Conservation (phyloP, 345 rosid genomes). For the Dipteronia dyeriana region DNA sequence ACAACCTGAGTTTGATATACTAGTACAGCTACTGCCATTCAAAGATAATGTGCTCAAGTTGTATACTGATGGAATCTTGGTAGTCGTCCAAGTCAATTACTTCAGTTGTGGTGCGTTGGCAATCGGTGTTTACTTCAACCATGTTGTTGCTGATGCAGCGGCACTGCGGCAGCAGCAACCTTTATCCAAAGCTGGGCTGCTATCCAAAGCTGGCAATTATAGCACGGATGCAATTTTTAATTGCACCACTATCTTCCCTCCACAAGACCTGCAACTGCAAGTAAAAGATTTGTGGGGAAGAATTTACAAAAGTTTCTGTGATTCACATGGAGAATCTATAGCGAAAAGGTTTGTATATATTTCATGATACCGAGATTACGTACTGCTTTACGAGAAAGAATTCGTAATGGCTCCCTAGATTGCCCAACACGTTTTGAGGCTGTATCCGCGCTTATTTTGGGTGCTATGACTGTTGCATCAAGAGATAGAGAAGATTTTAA, state of each 20-base stretch:
- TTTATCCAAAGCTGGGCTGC: slow-evolving; percentile 28
- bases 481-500: not conserved
- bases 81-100: slow-evolving; percentile 26
- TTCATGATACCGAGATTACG: not conserved
- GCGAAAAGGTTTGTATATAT: not conserved
- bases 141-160: slow-evolving; percentile 32
- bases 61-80: not conserved
- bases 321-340: not conserved
- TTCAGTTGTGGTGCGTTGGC: slow-evolving; percentile 36
- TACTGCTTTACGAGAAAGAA: slow-evolving; percentile 6
- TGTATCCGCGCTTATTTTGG: not conserved
- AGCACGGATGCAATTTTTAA: slow-evolving; percentile 11
- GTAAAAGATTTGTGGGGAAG: not conserved
- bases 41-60: too few relatives aligned
- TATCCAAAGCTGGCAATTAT: not conserved
- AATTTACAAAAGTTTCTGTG: slow-evolving; percentile 13
- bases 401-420: not conserved
- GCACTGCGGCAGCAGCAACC: slow-evolving; percentile 8
- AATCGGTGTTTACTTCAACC: slow-evolving; percentile 21
- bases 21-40: too few relatives aligned
- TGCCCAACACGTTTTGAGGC: slow-evolving; percentile 21
- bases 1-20: too few relatives aligned
- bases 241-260: slow-evolving; percentile 28
- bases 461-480: not conserved
- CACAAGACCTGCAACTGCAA: not conserved